A percentile compares a stretch with the other conserved stretches of the same genome.
Conservation (phyloP, 2,329 filamentous ascomycete genomes). For the Orbilia brochopaga region DNA sequence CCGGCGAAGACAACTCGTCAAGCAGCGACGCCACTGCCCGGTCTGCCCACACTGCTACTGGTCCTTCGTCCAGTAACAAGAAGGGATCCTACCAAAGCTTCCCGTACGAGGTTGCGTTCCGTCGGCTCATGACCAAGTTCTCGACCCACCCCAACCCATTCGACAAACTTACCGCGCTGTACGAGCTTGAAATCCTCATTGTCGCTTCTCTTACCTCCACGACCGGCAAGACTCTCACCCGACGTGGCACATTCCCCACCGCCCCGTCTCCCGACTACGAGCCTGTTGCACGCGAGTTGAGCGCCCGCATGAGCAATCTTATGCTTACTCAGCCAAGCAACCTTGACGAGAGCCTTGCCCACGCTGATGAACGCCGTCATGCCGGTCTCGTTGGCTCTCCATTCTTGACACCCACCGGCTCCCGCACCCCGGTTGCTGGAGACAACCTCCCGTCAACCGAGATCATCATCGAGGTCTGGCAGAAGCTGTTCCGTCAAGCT, state of each 20-base stretch:
- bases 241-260: constrained; percentile 54
- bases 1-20: constrained; percentile 60
- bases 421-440: constrained; percentile 51
- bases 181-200: constrained; percentile 82
- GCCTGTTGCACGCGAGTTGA: constrained; percentile 60
- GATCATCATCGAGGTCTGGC: constrained; percentile 70
- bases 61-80: constrained; percentile 55
- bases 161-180: constrained; percentile 79
- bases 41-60: constrained; percentile 58
- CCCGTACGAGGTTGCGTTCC: constrained; percentile 80
- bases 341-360: constrained; percentile 72
- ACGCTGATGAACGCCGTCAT: constrained; percentile 71
- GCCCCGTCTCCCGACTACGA: constrained; percentile 61
- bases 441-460: constrained; percentile 63
- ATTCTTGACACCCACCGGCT: constrained; percentile 55
- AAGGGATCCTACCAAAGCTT: constrained; percentile 64
- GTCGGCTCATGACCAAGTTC: constrained; percentile 80
- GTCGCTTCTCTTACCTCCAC: constrained; percentile 72
- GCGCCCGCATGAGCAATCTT: constrained; percentile 59
- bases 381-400: constrained; percentile 53
- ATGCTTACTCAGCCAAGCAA: constrained; percentile 60
- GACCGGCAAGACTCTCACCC: constrained; percentile 60
- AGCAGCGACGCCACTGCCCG: constrained; percentile 61
- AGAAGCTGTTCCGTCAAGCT: constrained; percentile 70
- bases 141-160: constrained; percentile 87